Base-by-base conservation (phyloP, 805 yeast genomes). In the Ogataea pilisensis region DNA sequence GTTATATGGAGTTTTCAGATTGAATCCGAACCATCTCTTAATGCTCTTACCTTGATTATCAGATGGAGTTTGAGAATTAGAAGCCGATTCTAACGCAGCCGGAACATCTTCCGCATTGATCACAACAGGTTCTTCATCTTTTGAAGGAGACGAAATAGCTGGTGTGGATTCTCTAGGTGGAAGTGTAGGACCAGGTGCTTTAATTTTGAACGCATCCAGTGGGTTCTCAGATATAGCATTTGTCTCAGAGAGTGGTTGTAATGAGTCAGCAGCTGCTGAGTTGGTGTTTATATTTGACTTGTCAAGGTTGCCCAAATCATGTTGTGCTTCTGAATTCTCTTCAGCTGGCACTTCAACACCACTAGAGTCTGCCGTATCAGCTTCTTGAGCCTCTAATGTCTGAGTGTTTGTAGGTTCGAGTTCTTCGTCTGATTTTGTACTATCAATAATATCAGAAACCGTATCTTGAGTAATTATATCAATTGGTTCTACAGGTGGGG, bases 91-190 rank as follows among this genome's bases (percentile, higher is more conserved):
- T 3, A 24, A 3, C 24, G 21, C 29, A 3, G 33, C 12, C 28
- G 39, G 39, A 21, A 30, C 39, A 29, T 36, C 39, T 36, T 39
- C 43, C 8, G 52, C 20, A 11, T 37, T 33, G 16, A 49, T 43
- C 29, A 41, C 18, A 18, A 45, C 48, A 5, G 50, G 44, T 14
- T 43, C 44, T 9, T 39, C 45, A 6, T 58, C 62, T 38, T 72
- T 54, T 30, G 11, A 11, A 8, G 29, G 29, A 60, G 55, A 8
- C 73, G 74, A 12, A 69, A 45, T 17, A 58, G 53, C 3, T 66
- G 69, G n/a, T 57, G 47, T 14, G 43, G 20, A 19, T 28, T 39
- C 37, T 16, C 40, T 39, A 13, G 34, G 36, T 8, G 31, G 40
- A 13, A 39, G 35, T 24, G 5, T 8, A 11, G 31, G 31, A 29